phyloP scores from a whole-genome alignment of 1,284 basidiomycete species.

The Microstroma glucosiphilum region DNA sequence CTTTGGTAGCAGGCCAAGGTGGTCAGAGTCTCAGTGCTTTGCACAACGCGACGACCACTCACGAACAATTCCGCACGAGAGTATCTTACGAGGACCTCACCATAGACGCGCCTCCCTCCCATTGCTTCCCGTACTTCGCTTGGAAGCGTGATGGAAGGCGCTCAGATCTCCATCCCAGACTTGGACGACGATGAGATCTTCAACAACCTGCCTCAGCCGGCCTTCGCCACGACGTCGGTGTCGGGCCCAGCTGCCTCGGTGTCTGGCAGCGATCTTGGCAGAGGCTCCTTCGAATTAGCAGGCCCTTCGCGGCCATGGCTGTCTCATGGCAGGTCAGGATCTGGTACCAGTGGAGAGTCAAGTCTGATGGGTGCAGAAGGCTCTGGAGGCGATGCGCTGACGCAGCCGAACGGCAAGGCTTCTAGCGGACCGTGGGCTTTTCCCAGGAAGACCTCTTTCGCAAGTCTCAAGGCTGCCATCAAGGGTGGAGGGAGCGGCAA shows the following conservation, averaged over 20 bases:
- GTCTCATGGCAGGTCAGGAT: slow-evolving; percentile 12
- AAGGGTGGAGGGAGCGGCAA: slow-evolving; percentile 5
- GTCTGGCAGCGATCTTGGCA: slow-evolving; percentile 10
- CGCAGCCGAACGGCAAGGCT: not conserved
- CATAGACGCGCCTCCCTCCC: too few relatives aligned
- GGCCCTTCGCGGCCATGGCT: slow-evolving; percentile 24
- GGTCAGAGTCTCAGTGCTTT: too few relatives aligned
- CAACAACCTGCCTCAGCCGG: slow-evolving; percentile 18
- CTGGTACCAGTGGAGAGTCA: slow-evolving; percentile 10
- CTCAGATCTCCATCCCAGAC: slow-evolving; percentile 46
- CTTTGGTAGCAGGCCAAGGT: too few relatives aligned
- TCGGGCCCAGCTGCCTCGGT: slow-evolving; percentile 11
- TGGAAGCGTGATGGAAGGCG: slow-evolving; percentile 11
- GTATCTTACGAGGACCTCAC: too few relatives aligned
- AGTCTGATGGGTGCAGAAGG: not conserved
- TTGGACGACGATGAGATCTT: slow-evolving; percentile 40
- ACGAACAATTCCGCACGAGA: too few relatives aligned
- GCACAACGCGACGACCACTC: too few relatives aligned
- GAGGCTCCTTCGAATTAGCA: slow-evolving; percentile 17
- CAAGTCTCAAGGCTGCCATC: slow-evolving; percentile 17
- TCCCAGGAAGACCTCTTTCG: slow-evolving; percentile 15
- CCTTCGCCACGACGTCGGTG: slow-evolving; percentile 4
- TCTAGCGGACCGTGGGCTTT: slow-evolving; percentile 5
- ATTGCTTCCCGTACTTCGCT: too few relatives aligned
- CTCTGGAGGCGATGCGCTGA: not conserved